Evolutionary conservation across 2,329 filamentous ascomycete genomes (phyloP).

Genomic region (Pseudocercospora pini-densiflorae): DNA sequence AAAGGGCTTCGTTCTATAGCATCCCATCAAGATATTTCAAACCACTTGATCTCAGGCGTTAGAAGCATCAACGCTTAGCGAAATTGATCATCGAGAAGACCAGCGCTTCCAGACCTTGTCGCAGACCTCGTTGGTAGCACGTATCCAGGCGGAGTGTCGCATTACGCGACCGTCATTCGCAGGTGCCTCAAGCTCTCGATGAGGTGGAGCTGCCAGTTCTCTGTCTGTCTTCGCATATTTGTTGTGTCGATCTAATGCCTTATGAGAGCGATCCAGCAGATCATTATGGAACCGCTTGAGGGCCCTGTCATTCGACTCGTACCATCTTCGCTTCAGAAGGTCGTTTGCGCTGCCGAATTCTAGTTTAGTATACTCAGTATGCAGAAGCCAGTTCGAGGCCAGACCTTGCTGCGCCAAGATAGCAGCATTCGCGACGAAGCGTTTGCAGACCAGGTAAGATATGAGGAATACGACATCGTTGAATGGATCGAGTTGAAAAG

Average conservation of each 20-base stretch:
- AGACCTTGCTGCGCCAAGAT: conserved; percentile 9
- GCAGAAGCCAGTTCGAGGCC: conserved; percentile 11
- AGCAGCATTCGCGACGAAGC: neutral
- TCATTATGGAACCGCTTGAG: conserved; percentile 11
- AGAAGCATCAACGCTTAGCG: no score
- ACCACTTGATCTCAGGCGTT: no score
- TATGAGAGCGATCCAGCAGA: conserved; percentile 3
- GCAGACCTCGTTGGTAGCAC: neutral
- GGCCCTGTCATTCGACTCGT: conserved; percentile 13
- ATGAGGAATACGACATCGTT: conserved; percentile 12
- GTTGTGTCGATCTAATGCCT: neutral
- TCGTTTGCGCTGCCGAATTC: neutral
- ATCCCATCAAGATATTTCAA: no score
- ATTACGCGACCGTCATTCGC: conserved; percentile 9
- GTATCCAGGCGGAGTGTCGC: neutral
- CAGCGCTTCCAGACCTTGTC: neutral
- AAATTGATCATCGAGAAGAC: no score
- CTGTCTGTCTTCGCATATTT: neutral
- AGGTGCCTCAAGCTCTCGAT: neutral
- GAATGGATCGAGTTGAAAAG: conserved; percentile 7
- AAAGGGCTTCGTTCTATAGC: no score
- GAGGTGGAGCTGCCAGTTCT: neutral
- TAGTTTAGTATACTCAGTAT: conserved; percentile 10
- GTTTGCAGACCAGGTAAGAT: conserved; percentile 7
- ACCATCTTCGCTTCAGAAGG: conserved; percentile 13